These are phyloP conservation scores for Xylariaceae sp. DNA, from an alignment of 2,329 filamentous ascomycete species.

Conservation along the genomic window DNA sequence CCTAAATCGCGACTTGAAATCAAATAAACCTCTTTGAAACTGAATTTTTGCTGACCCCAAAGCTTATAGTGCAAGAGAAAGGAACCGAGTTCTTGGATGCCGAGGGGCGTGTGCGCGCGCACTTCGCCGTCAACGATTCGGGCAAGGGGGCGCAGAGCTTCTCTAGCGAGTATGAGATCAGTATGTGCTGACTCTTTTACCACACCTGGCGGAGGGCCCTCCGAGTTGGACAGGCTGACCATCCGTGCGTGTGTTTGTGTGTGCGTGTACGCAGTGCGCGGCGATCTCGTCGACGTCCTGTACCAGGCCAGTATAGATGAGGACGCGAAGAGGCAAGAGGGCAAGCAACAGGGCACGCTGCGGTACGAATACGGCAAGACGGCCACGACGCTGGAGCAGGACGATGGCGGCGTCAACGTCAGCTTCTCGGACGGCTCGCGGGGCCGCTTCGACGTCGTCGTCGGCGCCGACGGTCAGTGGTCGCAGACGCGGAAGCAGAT, in stretches of 20 bases:
- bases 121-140: slow-evolving; percentile 28
- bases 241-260: too few relatives aligned
- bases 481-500: slow-evolving; percentile 35
- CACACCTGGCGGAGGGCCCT: too few relatives aligned
- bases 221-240: too few relatives aligned
- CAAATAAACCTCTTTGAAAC: too few relatives aligned
- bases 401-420: slow-evolving; percentile 20
- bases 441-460: slow-evolving; percentile 38
- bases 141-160: slow-evolving; percentile 32
- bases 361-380: slow-evolving; percentile 23
- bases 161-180: slow-evolving; percentile 50
- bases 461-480: slow-evolving; percentile 45
- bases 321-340: slow-evolving; percentile 7
- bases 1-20: too few relatives aligned
- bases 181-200: too few relatives aligned
- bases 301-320: slow-evolving; percentile 29
- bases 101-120: slow-evolving; percentile 28
- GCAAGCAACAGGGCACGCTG: slow-evolving; percentile 5
- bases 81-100: slow-evolving; percentile 37
- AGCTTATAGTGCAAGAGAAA: slow-evolving; percentile 36
- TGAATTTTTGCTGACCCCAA: too few relatives aligned
- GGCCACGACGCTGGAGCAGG: slow-evolving; percentile 19
- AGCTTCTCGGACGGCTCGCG: slow-evolving; percentile 34
- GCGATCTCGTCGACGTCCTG: slow-evolving; percentile 40
- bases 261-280: too few relatives aligned